Evolutionary conservation across 257 asterid species (phyloP).

Genomic region (Solanum chmielewskii): DNA sequence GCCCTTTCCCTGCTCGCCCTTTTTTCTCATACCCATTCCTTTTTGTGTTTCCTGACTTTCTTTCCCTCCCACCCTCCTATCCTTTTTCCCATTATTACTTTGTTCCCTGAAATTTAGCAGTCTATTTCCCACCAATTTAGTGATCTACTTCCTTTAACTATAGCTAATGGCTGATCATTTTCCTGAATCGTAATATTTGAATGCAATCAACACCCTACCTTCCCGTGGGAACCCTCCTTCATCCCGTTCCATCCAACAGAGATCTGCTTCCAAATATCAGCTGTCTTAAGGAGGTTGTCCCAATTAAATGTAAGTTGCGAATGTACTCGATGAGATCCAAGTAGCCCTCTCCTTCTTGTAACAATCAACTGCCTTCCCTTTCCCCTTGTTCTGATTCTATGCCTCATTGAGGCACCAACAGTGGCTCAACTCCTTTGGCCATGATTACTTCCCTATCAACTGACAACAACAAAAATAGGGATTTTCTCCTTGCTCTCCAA

Average conservation of each 20-base stretch:
- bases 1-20: background rate
- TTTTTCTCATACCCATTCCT: background rate
- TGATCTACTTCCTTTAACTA: background rate
- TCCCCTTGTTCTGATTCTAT: background rate
- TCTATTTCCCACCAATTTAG: background rate
- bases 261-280: background rate
- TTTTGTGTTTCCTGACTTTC: background rate
- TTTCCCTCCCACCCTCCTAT: background rate
- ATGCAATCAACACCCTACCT: background rate
- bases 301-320: background rate
- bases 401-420: background rate
- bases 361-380: background rate
- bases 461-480: background rate
- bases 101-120: background rate
- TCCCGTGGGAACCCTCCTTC: background rate
- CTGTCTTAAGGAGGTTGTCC: background rate
- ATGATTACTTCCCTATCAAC: background rate
- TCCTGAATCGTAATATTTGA: background rate
- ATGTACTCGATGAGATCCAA: background rate
- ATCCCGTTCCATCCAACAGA: background rate
- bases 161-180: background rate
- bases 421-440: background rate
- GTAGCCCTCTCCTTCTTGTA: background rate
- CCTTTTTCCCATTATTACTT: background rate
- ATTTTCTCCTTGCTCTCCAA: background rate